phyloP scores from a whole-genome alignment of 1,139 yeast species.

The Schizosaccharomyces versatilis region DNA sequence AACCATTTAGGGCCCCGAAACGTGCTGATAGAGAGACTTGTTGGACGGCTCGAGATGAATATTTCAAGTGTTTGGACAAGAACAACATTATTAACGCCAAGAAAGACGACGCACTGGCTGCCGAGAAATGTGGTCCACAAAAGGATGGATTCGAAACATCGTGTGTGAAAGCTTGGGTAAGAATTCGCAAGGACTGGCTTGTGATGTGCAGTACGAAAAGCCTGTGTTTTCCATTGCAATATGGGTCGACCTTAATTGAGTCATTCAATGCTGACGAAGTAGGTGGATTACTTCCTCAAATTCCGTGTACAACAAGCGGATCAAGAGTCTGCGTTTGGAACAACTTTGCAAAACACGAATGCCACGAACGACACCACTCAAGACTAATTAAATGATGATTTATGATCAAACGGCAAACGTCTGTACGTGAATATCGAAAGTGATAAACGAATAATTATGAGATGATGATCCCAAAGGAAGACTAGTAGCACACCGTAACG shows the following conservation, averaged over 20 bases:
- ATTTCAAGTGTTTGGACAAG: constrained; percentile 35
- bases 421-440: too few species aligned
- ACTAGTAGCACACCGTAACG: too few species aligned
- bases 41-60: constrained; percentile 46
- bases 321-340: not conserved
- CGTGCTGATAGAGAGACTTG: constrained; percentile 19
- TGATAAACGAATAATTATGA: too few species aligned
- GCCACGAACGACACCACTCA: too few species aligned
- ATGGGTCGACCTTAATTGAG: too few species aligned
- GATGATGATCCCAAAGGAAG: too few species aligned
- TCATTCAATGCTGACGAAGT: not conserved
- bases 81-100: constrained; percentile 25
- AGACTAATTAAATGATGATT: too few species aligned
- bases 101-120: not conserved
- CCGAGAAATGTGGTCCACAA: not conserved
- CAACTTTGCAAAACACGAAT: too few species aligned
- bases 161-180: not conserved
- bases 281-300: not conserved
- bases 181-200: not conserved
- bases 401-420: too few species aligned
- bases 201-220: not conserved
- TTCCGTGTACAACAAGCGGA: not conserved
- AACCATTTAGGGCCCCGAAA: not conserved
- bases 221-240: too few species aligned
- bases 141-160: not conserved